Conservation (phyloP, 768 basidiomycete genomes). For the Termitomyces heimii region DNA sequence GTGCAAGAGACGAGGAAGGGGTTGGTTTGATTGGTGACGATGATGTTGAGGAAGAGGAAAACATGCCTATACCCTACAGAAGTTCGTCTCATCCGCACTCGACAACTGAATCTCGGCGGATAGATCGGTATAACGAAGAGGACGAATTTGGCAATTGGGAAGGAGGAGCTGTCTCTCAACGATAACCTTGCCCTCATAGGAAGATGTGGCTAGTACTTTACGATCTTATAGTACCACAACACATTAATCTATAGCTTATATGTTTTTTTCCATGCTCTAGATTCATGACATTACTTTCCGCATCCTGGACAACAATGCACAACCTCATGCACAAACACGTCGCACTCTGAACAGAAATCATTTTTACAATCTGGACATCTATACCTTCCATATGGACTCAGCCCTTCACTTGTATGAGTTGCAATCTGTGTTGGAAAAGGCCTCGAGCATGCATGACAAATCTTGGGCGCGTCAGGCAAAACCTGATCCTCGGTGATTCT, state of each 20-base stretch:
- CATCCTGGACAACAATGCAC: slow-evolving; percentile 93
- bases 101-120: neutral
- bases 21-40: slow-evolving; percentile 33
- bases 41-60: slow-evolving; percentile 28
- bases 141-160: slow-evolving; percentile 14
- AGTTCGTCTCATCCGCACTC: slow-evolving; percentile 2
- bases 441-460: slow-evolving; percentile 79
- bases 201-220: neutral
- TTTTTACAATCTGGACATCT: slow-evolving; percentile 79
- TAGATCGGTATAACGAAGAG: slow-evolving; percentile 4
- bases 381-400: slow-evolving; percentile 85
- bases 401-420: slow-evolving; percentile 46
- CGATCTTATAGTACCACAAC: slow-evolving; percentile 2
- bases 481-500: slow-evolving; percentile 36
- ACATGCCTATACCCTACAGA: slow-evolving; percentile 2
- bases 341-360: slow-evolving; percentile 94
- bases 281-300: slow-evolving; percentile 32
- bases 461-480: slow-evolving; percentile 20
- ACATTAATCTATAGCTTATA: slow-evolving; percentile 6
- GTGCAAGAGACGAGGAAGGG: slow-evolving; percentile 32
- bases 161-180: slow-evolving; percentile 6
- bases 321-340: slow-evolving; percentile 93
- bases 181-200: neutral
- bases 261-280: neutral
- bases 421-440: slow-evolving; percentile 53